Conservation (phyloP, 768 basidiomycete genomes). For the Rhizopogon vulgaris region DNA sequence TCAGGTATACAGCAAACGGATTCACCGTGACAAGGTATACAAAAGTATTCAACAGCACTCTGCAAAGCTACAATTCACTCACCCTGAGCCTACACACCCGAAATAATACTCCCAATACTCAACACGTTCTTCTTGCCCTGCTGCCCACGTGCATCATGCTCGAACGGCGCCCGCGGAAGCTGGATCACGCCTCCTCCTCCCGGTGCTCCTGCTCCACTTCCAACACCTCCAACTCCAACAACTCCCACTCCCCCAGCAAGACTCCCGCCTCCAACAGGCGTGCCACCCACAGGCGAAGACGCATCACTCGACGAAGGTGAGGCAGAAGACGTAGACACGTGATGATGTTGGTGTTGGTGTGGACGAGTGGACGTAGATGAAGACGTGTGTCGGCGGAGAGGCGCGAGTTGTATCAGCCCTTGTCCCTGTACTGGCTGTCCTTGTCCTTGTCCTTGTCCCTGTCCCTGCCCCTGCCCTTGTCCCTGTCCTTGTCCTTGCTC, state of each 20-base stretch:
- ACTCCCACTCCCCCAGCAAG: no score
- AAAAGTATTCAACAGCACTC: no score
- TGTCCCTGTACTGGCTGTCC: not conserved
- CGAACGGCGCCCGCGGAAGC: constrained; percentile 26
- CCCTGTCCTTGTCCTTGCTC: constrained; percentile 6
- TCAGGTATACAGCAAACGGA: no score
- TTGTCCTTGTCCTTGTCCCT: not conserved
- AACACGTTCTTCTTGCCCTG: constrained; percentile 56
- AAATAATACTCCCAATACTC: constrained; percentile 69
- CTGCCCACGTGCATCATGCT: constrained; percentile 19
- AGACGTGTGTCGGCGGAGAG: constrained; percentile 18
- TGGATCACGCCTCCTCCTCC: constrained; percentile 17
- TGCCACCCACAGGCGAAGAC: constrained; percentile 11
- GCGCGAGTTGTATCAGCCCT: constrained; percentile 29
- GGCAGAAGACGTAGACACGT: constrained; percentile 14
- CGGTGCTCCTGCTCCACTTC: not conserved
- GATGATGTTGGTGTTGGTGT: not conserved
- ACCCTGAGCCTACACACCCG: constrained; percentile 28
- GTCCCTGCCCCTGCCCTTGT: constrained; percentile 9
- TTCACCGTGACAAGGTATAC: no score
- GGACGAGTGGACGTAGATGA: not conserved
- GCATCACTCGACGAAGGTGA: constrained; percentile 23
- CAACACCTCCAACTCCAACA: not conserved
- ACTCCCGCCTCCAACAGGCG: not conserved
- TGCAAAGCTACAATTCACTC: no score